These are phyloP conservation scores for Carpinus fangiana DNA, from an alignment of 306 rosid species.

Conservation along the genomic window DNA sequence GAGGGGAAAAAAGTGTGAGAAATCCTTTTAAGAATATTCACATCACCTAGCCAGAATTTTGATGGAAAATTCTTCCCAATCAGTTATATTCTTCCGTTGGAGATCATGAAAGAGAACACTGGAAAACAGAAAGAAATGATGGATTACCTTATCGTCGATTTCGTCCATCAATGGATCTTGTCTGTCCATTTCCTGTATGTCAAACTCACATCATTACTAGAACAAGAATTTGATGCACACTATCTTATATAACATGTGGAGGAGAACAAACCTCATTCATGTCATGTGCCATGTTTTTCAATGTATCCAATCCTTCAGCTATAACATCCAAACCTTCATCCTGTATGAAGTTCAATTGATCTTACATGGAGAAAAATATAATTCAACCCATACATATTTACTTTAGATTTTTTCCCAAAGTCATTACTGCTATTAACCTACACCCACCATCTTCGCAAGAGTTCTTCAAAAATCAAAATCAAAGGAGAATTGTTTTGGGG, in stretches of 20 bases:
- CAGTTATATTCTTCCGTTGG: neutral
- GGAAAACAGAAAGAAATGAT: neutral
- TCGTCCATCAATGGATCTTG: constrained; percentile 39
- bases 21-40: too few relatives aligned
- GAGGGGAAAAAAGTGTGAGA: too few relatives aligned
- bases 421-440: neutral
- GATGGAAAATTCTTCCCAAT: neutral
- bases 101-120: neutral
- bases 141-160: constrained; percentile 39
- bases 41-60: too few relatives aligned
- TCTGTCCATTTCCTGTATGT: constrained; percentile 33
- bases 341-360: constrained; percentile 18
- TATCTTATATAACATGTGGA: neutral
- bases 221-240: neutral
- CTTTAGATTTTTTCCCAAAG: neutral
- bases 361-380: neutral
- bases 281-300: constrained; percentile 47
- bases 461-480: neutral
- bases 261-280: constrained; percentile 40
- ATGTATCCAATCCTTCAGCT: constrained; percentile 42
- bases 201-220: neutral
- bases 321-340: constrained; percentile 47
- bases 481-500: neutral
- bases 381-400: neutral
- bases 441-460: neutral